Conservation (phyloP, 1,139 yeast genomes). For the Candida tropicalis region DNA sequence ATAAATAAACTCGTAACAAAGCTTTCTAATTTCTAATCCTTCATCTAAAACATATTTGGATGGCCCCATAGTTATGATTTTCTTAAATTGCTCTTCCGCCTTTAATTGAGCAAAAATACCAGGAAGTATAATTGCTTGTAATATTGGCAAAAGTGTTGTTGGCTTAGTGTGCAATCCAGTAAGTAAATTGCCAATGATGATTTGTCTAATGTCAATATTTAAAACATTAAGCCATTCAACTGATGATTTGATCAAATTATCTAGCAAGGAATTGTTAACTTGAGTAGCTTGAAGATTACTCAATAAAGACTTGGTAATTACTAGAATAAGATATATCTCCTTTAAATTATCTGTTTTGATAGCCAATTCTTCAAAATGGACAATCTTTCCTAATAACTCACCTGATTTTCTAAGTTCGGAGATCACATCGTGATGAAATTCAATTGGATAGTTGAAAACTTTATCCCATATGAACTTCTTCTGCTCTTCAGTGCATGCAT, state of each 20-base stretch:
- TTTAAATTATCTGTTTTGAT: slow-evolving; percentile 21
- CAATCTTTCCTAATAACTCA: slow-evolving; percentile 31
- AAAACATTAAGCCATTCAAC: slow-evolving; percentile 24
- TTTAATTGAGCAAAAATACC: slow-evolving; percentile 57
- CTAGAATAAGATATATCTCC: slow-evolving; percentile 33
- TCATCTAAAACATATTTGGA: slow-evolving; percentile 82
- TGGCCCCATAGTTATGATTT: slow-evolving; percentile 81
- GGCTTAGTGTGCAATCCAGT: slow-evolving; percentile 70
- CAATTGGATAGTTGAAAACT: slow-evolving; percentile 22
- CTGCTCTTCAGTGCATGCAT: slow-evolving; percentile 14
- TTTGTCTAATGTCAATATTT: slow-evolving; percentile 51
- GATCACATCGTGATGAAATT: slow-evolving; percentile 16
- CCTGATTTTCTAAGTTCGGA: slow-evolving; percentile 34
- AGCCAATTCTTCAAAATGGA: slow-evolving; percentile 20
- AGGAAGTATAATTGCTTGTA: slow-evolving; percentile 73
- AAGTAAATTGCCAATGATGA: slow-evolving; percentile 60
- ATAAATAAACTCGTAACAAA: slow-evolving; percentile 71
- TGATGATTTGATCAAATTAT: slow-evolving; percentile 18
- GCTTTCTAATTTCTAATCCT: slow-evolving; percentile 73
- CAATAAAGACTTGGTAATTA: slow-evolving; percentile 36
- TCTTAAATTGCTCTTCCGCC: slow-evolving; percentile 59
- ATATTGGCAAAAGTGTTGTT: slow-evolving; percentile 51
- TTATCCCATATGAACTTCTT: slow-evolving; percentile 19
- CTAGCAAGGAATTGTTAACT: slow-evolving; percentile 16
- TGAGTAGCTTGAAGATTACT: slow-evolving; percentile 21